These are phyloP conservation scores for Zalaria obscura DNA, from an alignment of 2,329 filamentous ascomycete genomes.

Conservation along the genomic window DNA sequence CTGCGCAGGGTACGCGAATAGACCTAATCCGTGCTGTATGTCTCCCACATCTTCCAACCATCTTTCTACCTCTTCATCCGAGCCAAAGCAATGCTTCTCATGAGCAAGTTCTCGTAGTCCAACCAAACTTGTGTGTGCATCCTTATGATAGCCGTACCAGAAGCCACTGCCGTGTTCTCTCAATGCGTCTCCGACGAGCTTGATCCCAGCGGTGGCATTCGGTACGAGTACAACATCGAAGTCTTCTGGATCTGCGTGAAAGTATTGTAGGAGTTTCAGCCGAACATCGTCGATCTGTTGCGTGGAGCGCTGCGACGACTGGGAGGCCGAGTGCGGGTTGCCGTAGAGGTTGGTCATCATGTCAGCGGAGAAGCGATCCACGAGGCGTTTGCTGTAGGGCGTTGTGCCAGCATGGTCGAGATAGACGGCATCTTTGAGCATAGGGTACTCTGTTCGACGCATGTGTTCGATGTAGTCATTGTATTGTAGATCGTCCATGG, in stretches of 20 bases:
- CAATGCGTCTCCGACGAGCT: conserved; percentile 69
- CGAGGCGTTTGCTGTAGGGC: conserved; percentile 35
- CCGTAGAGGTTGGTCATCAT: conserved; percentile 71
- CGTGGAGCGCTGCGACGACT: conserved; percentile 62
- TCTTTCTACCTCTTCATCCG: conserved; percentile 44
- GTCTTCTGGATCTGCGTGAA: conserved; percentile 64
- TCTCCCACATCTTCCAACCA: conserved; percentile 39
- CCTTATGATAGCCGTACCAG: conserved; percentile 67
- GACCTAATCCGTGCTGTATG: conserved; percentile 14
- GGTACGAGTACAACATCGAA: conserved; percentile 88
- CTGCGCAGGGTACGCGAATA: conserved; percentile 80
- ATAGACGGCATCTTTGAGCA: conserved; percentile 35
- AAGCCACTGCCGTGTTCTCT: conserved; percentile 55
- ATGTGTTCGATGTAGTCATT: conserved; percentile 33
- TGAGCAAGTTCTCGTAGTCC: conserved; percentile 62
- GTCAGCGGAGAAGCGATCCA: conserved; percentile 63
- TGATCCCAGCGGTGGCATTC: conserved; percentile 85
- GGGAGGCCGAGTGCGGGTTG: conserved; percentile 75
- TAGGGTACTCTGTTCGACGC: conserved; percentile 33
- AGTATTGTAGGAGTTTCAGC: conserved; percentile 58
- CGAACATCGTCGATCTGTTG: conserved; percentile 63
- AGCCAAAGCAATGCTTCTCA: conserved; percentile 49
- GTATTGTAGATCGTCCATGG: conserved; percentile 15
- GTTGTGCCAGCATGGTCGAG: conserved; percentile 90
- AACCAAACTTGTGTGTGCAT: conserved; percentile 77